Conservation (phyloP, 495 filamentous ascomycete species). For the Neurospora sp. region DNA sequence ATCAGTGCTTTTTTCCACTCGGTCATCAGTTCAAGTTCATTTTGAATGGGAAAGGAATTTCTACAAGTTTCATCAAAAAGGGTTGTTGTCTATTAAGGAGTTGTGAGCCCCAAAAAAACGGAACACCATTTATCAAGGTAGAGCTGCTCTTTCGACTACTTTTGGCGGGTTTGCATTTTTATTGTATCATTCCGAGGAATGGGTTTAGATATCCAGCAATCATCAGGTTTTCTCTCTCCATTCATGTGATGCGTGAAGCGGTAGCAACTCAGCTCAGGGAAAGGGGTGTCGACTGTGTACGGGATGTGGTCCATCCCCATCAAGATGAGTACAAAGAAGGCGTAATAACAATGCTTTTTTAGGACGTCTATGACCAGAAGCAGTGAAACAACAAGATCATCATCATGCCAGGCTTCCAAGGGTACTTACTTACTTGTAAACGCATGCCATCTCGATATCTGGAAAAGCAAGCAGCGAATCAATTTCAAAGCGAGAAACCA, state of each 20-base stretch:
- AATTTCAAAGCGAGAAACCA: neutral
- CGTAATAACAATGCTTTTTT: neutral
- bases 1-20: neutral
- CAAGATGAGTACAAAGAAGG: neutral
- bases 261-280: no score
- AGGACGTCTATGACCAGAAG: no score
- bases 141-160: neutral
- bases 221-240: neutral
- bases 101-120: neutral
- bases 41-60: neutral
- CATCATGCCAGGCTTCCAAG: neutral
- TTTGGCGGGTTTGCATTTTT: neutral
- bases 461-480: neutral
- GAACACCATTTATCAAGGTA: neutral
- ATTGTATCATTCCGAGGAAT: neutral
- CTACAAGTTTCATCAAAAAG: neutral
- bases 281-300: no score
- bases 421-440: neutral
- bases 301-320: no score
- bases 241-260: neutral
- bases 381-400: no score
- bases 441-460: neutral
- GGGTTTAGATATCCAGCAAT: neutral
- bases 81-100: neutral
- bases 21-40: neutral